These are phyloP conservation scores for Hansenula sp. DNA, from an alignment of 1,139 yeast genomes.

Conservation along the genomic window DNA sequence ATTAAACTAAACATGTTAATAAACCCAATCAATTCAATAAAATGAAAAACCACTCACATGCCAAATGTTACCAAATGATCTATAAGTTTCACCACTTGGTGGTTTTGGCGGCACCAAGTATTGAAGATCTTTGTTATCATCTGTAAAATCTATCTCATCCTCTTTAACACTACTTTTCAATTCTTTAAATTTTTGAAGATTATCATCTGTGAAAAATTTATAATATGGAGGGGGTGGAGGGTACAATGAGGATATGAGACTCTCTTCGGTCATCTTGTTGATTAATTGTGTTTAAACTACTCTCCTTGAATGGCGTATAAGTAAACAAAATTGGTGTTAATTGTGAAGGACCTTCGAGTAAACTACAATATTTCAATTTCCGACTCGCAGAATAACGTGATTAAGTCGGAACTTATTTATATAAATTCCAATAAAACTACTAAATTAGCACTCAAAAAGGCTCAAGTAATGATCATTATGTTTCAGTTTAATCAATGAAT, in stretches of 20 bases:
- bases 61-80: conserved; percentile 85
- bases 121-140: conserved; percentile 32
- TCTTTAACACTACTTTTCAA: conserved; percentile 9
- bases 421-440: no score
- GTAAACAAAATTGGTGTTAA: no score
- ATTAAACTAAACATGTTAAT: conserved; percentile 32
- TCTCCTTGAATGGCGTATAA: no score
- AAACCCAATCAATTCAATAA: no score
- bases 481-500: no score
- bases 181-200: conserved; percentile 31
- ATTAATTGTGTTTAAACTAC: no score
- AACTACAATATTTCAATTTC: no score
- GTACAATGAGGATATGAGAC: conserved; percentile 54
- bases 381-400: no score
- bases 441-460: no score
- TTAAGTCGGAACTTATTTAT: no score
- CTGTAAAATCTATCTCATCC: conserved; percentile 11
- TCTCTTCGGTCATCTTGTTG: conserved; percentile 22
- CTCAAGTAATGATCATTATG: no score
- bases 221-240: conserved; percentile 86
- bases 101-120: conserved; percentile 62
- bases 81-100: conserved; percentile 56
- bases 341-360: no score
- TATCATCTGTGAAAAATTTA: conserved; percentile 62
- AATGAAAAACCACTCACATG: conserved; percentile 33